Evolutionary conservation across 352 stramenopile species (phyloP), one percentile per base, ranked within the genome.

Genomic region (Phytophthora lateralis): DNA sequence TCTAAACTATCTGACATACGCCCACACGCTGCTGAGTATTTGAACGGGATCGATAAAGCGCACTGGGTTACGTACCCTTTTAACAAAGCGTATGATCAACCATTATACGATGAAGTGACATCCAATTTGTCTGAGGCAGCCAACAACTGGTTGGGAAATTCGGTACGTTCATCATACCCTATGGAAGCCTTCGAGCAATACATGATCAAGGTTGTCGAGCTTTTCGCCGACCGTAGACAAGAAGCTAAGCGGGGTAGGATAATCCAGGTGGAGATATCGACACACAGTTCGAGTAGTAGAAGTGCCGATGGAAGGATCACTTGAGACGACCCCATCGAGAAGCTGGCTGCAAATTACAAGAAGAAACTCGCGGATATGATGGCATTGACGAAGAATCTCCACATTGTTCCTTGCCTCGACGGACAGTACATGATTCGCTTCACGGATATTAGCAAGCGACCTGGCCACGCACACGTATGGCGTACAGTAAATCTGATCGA

Each of bases 401-500:
- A 37, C 3, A 46, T 53, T 21, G 1, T 53, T 2, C 53, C 53
- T 14, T 60, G 53, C 21, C 29, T 60, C 1, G 4, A 30, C 35
- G 21, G 21, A 3, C 11, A 20, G n/a, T 54, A 53, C 43, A 45
- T 56, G 41, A 10, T 61, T 3, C 21, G 42, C 8, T 48, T 62
- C 17, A 48, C 43, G 1, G 43, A 62, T 21, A 7, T 55, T 20
- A 62, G 54, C 34, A 55, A 6, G 0, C n/a, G 44, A 14, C 15
- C 24, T 1, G 44, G 55, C 17, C 26, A 55, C 17, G 32, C 14
- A 0, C 54, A 62, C 45, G 0, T 55, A 0, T 55, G 54, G 54
- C 6, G 44, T 6, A 62, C 43, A 11, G 54, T 54, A 9, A 49
- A 62, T 17, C 27, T 62, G 43, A n/a, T n/a, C n/a, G n/a, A n/a